These are phyloP conservation scores for Nicotiana attenuata DNA, from an alignment of 257 asterid species.

Conservation along the genomic window DNA sequence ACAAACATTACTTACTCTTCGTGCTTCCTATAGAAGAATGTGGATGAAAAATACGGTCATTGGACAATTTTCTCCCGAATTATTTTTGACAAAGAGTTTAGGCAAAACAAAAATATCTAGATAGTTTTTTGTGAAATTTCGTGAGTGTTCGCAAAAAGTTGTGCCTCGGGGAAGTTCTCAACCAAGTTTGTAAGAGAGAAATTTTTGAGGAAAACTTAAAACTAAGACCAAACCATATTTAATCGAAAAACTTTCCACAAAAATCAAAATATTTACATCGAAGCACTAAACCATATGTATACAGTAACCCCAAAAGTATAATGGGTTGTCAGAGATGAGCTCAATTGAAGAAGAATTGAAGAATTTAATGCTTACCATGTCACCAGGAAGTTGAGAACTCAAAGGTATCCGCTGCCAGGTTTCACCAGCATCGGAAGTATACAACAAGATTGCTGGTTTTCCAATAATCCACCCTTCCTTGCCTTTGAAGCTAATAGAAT, in stretches of 20 bases:
- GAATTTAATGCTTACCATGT: constrained; percentile 49
- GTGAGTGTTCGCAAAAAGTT: neutral
- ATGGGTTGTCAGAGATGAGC: neutral
- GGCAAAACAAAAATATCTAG: neutral
- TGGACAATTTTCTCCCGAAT: neutral
- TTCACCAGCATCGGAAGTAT: constrained; percentile 86
- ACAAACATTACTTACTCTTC: neutral
- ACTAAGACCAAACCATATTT: neutral
- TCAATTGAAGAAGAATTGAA: neutral
- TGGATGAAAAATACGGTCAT: neutral
- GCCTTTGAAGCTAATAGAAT: constrained; percentile 85
- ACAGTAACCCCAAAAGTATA: neutral
- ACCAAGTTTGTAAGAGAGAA: neutral
- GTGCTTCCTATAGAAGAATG: neutral
- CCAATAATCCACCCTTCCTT: constrained; percentile 98
- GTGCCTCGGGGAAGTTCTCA: neutral
- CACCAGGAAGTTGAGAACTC: constrained; percentile 95
- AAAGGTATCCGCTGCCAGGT: constrained; percentile 80
- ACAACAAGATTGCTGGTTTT: constrained; percentile 79
- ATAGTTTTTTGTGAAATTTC: neutral
- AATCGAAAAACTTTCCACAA: neutral
- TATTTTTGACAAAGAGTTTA: neutral
- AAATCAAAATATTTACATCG: neutral
- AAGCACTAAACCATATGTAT: neutral
- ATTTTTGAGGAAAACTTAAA: neutral